Evolutionary conservation across 2,329 filamentous ascomycete genomes (phyloP).

Genomic region (Penicillium sp.): DNA sequence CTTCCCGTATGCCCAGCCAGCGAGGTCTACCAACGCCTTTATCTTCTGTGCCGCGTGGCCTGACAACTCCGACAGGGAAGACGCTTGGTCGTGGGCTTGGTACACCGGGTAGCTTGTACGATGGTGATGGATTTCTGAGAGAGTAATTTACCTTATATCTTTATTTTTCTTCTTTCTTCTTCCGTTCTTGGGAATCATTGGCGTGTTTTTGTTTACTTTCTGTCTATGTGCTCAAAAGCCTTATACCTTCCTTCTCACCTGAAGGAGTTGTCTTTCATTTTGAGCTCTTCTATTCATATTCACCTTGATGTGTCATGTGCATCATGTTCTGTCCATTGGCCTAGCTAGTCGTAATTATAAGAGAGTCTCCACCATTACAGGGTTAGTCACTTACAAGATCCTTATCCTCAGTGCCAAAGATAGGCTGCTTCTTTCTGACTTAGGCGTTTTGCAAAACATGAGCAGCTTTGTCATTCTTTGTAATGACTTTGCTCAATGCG

Average conservation of each 20-base stretch:
- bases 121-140: constrained; percentile 40
- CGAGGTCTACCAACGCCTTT: constrained; percentile 14
- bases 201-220: not conserved
- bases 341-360: constrained; percentile 23
- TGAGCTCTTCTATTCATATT: not conserved
- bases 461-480: too few species aligned
- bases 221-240: constrained; percentile 12
- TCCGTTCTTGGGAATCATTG: not conserved
- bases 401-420: too few species aligned
- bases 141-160: constrained; percentile 24
- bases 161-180: constrained; percentile 3
- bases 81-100: constrained; percentile 29
- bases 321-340: constrained; percentile 12
- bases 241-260: constrained; percentile 17
- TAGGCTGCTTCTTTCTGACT: too few species aligned
- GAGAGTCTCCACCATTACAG: not conserved
- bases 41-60: constrained; percentile 20
- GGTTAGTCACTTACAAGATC: too few species aligned
- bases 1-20: constrained; percentile 14
- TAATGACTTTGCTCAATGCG: too few species aligned
- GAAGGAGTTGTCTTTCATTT: constrained; percentile 4
- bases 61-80: constrained; percentile 30
- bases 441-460: too few species aligned
- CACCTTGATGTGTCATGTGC: constrained; percentile 5
- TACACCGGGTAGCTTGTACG: constrained; percentile 51